Evolutionary conservation across 2,329 filamentous ascomycete species (phyloP).

Genomic region (Aspergillus sclerotialis): DNA sequence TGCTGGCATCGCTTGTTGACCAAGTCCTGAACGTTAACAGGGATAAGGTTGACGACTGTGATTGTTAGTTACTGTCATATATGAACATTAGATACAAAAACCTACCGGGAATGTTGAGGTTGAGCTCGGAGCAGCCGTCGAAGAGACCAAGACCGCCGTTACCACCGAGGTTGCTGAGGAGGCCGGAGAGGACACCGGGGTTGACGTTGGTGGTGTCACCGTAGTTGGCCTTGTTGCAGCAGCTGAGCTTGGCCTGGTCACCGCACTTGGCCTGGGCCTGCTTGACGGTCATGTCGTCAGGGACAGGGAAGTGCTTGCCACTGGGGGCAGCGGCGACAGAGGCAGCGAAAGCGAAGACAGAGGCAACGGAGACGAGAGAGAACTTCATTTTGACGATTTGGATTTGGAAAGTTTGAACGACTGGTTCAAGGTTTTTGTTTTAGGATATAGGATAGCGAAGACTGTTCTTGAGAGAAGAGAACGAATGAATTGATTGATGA

Average conservation of each 20-base stretch:
- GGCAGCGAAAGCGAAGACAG: constrained; percentile 29
- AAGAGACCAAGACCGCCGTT: constrained; percentile 32
- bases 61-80: constrained; percentile 3
- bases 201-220: constrained; percentile 27
- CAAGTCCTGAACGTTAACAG: constrained; percentile 22
- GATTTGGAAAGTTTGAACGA: too few species aligned
- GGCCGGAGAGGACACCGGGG: constrained; percentile 25
- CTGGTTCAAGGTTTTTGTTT: too few species aligned
- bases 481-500: too few species aligned
- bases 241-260: constrained; percentile 31
- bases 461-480: too few species aligned
- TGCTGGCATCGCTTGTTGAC: constrained; percentile 34
- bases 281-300: constrained; percentile 25
- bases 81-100: constrained; percentile 11
- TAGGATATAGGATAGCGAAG: too few species aligned
- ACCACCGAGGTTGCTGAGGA: constrained; percentile 28
- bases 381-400: constrained; percentile 33
- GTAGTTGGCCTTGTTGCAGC: constrained; percentile 28
- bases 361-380: constrained; percentile 24
- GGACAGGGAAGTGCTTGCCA: constrained; percentile 29
- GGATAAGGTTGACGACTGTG: constrained; percentile 21
- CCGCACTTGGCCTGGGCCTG: constrained; percentile 33
- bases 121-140: constrained; percentile 36
- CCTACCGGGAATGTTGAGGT: too few species aligned
- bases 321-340: constrained; percentile 23